These are phyloP conservation scores for Sporothrix humicola DNA, from an alignment of 2,329 filamentous ascomycete genomes.

Conservation along the genomic window DNA sequence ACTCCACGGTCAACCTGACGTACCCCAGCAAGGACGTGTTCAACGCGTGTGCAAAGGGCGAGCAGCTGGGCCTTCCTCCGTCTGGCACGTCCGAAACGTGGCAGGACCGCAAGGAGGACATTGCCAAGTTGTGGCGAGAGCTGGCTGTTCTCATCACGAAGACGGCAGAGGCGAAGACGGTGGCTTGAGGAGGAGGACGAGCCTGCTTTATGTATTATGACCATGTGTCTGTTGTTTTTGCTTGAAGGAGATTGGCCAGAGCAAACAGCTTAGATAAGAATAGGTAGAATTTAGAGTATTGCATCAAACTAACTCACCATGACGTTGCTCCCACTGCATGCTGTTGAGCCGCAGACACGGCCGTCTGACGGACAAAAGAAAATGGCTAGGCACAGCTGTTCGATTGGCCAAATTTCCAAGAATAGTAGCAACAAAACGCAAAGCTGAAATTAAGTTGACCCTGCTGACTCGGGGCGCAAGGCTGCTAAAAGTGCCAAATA, in stretches of 20 bases:
- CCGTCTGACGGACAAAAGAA: not conserved
- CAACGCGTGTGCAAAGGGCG: conserved; percentile 32
- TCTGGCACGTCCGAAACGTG: conserved; percentile 28
- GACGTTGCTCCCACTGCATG: too few relatives aligned
- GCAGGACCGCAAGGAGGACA: conserved; percentile 36
- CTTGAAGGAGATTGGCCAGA: too few relatives aligned
- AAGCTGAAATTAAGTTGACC: not conserved
- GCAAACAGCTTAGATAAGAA: too few relatives aligned
- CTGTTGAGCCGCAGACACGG: not conserved
- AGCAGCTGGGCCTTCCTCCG: conserved; percentile 35
- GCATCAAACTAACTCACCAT: too few relatives aligned
- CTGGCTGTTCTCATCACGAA: conserved; percentile 33
- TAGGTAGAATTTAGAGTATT: too few relatives aligned
- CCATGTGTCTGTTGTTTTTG: too few relatives aligned
- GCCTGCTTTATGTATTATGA: too few relatives aligned
- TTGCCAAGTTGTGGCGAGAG: conserved; percentile 38
- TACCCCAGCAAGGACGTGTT: conserved; percentile 38
- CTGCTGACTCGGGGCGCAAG: not conserved
- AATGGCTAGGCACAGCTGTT: not conserved
- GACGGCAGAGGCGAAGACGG: not conserved
- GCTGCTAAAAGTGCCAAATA: not conserved
- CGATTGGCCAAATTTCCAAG: not conserved
- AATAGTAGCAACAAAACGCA: not conserved
- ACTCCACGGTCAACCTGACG: conserved; percentile 38
- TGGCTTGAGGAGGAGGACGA: not conserved